A percentile compares a stretch with the other conserved stretches of the same genome.
These are phyloP conservation scores for Microdochium nivale DNA, from an alignment of 2,329 filamentous ascomycete genomes.

Conservation along the genomic window DNA sequence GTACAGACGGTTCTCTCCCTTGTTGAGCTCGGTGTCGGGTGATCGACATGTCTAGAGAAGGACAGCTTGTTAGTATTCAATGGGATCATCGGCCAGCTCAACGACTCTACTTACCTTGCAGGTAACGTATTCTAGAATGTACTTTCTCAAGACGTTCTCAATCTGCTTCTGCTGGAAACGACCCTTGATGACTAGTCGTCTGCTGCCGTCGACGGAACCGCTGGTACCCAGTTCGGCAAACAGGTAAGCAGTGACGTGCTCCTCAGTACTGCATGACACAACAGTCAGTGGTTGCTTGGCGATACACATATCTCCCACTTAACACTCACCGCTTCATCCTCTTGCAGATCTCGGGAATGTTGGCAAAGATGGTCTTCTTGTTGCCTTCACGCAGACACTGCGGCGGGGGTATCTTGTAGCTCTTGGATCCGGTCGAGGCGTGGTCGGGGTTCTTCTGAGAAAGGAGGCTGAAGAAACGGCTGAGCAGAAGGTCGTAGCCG, in stretches of 20 bases:
- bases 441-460: constrained; percentile 96
- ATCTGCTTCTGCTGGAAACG: constrained; percentile 99
- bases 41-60: constrained; percentile 98
- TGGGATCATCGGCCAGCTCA: too few species aligned
- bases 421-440: constrained; percentile 78
- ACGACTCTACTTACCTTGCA: constrained; percentile 55
- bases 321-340: constrained; percentile 73
- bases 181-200: constrained; percentile 95
- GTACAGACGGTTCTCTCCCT: constrained; percentile 97
- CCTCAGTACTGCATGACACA: neutral
- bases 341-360: constrained; percentile 98
- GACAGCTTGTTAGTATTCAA: constrained; percentile 96
- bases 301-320: too few species aligned
- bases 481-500: constrained; percentile 76
- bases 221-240: constrained; percentile 97
- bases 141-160: constrained; percentile 91
- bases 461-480: constrained; percentile 89
- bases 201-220: constrained; percentile 87
- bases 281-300: too few species aligned
- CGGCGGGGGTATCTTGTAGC: constrained; percentile 97
- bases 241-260: constrained; percentile 7
- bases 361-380: constrained; percentile 99
- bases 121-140: constrained; percentile 44
- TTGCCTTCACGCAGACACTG: constrained; percentile 99
- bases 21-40: constrained; percentile 91